A percentile compares a stretch with the other conserved stretches of the same genome.
These are phyloP conservation scores for Apiospora arundinis DNA, from an alignment of 2,329 filamentous ascomycete species.

Conservation along the genomic window DNA sequence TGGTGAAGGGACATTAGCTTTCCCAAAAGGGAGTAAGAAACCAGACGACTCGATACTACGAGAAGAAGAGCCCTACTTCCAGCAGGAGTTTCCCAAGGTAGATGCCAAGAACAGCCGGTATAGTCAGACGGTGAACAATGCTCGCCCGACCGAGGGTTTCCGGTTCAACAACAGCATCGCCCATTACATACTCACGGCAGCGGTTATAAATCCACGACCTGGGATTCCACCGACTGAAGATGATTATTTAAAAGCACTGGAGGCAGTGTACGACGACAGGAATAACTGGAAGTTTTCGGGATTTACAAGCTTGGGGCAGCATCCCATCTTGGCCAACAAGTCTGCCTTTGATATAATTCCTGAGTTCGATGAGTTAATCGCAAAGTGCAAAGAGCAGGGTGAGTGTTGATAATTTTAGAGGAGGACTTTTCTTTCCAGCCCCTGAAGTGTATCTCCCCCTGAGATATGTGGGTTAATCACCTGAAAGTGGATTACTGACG, in stretches of 20 bases:
- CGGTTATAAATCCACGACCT: no score
- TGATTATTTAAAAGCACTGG: neutral
- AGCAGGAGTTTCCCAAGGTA: neutral
- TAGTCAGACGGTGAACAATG: neutral
- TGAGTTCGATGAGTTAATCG: neutral
- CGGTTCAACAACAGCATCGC: neutral
- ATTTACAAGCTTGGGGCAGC: neutral
- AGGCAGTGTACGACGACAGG: neutral
- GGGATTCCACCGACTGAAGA: no score
- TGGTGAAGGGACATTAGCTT: no score
- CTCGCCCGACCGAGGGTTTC: neutral
- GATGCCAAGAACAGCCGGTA: neutral
- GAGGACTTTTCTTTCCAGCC: neutral
- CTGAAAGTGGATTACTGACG: neutral
- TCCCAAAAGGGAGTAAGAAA: no score
- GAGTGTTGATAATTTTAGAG: neutral
- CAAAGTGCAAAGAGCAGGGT: neutral
- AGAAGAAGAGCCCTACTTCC: no score
- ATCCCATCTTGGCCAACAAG: neutral
- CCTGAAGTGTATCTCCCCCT: no score
- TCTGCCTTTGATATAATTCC: neutral
- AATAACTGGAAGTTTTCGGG: neutral
- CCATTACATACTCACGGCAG: neutral
- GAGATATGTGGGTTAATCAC: neutral
- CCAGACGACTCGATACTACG: no score